Evolutionary conservation across 2,329 filamentous ascomycete species (phyloP).

Genomic region (Pseudocercospora fijiensis): DNA sequence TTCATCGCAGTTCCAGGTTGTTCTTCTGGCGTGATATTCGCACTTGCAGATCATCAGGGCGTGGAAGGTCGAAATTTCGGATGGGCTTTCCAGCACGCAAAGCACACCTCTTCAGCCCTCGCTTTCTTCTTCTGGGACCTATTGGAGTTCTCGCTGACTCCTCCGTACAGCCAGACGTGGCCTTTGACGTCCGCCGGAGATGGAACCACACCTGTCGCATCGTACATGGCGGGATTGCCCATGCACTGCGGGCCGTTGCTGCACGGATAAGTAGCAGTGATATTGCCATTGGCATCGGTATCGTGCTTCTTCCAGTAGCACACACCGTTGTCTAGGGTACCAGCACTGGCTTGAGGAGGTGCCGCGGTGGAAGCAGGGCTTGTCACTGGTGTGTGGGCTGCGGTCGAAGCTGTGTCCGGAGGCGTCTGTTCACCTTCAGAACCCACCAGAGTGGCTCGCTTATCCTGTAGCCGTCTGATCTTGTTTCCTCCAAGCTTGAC

Average conservation of each 20-base stretch:
- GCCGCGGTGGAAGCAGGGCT: neutral
- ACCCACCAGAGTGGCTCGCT: no score
- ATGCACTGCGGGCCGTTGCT: neutral
- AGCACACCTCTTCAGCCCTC: neutral
- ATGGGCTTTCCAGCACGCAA: neutral
- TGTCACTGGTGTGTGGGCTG: neutral
- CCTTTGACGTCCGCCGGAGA: neutral
- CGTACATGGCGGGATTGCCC: neutral
- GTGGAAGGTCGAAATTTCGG: neutral
- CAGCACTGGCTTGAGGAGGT: neutral
- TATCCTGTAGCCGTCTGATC: no score
- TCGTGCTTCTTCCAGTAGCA: neutral
- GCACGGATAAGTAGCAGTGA: neutral
- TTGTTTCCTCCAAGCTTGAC: no score
- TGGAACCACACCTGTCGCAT: neutral
- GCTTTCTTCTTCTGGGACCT: neutral
- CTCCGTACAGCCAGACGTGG: neutral
- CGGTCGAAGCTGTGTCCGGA: no score
- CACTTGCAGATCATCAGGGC: no score
- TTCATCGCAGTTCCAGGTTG: no score
- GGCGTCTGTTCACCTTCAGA: no score
- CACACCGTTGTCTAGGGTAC: neutral
- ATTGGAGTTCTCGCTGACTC: neutral
- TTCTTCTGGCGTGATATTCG: no score
- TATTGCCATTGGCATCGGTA: neutral